These are phyloP conservation scores for Suillus tomentosus DNA, from an alignment of 768 basidiomycete species.

Conservation along the genomic window DNA sequence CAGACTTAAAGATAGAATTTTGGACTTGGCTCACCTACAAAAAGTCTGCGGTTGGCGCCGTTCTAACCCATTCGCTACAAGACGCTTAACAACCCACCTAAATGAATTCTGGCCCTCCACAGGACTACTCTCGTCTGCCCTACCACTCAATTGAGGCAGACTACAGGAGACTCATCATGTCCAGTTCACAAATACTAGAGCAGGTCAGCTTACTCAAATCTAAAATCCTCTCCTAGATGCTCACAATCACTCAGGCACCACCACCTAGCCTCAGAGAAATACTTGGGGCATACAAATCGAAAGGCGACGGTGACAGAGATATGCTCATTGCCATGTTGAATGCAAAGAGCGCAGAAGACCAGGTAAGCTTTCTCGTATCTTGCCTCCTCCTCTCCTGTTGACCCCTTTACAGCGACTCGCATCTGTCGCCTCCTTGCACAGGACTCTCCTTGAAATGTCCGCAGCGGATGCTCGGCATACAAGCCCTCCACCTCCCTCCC, in stretches of 20 bases:
- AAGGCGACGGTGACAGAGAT: conserved; percentile 90
- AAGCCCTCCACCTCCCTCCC: conserved; percentile 27
- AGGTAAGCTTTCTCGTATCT: conserved; percentile 50
- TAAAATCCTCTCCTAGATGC: conserved; percentile 1
- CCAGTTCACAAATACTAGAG: conserved; percentile 48
- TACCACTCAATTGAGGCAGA: conserved; percentile 16
- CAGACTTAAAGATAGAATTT: conserved; percentile 46
- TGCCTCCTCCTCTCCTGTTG: conserved; percentile 3
- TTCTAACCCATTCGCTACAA: conserved; percentile 20
- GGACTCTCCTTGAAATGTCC: conserved; percentile 67
- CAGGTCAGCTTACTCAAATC: conserved; percentile 37
- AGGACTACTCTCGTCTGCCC: conserved; percentile 20
- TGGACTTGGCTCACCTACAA: conserved; percentile 48
- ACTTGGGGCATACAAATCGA: conserved; percentile 78
- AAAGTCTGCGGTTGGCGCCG: conserved; percentile 29
- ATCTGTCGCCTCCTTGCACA: conserved; percentile 68
- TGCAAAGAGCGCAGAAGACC: conserved; percentile 91
- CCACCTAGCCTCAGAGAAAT: conserved; percentile 87
- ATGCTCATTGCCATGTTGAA: conserved; percentile 90
- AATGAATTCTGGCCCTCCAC: conserved; percentile 31
- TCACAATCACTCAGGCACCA: conserved; percentile 49
- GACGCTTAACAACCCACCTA: conserved; percentile 21
- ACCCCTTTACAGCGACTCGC: conserved; percentile 59
- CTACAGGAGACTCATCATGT: conserved; percentile 39
- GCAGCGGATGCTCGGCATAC: conserved; percentile 32